Percentiles rank a stretch among this genome's conserved stretches.
Evolutionary conservation across 2,329 filamentous ascomycete genomes (phyloP).

Genomic region (Colletotrichum eremochloae): DNA sequence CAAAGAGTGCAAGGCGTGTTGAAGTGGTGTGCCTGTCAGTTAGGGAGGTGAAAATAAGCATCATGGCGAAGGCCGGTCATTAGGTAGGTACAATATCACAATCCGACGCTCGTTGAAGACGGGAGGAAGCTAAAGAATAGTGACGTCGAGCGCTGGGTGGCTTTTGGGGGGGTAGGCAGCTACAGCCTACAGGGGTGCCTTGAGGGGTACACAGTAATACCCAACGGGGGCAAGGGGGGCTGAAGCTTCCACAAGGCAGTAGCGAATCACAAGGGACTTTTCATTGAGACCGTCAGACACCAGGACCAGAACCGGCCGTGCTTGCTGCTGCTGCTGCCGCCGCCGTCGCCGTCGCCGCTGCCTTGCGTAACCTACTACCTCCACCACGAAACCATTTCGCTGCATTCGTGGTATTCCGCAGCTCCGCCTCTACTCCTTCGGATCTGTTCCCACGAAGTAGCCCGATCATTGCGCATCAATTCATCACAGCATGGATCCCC

Average conservation of each 20-base stretch:
- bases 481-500: slow-evolving; percentile 57
- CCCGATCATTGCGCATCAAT: background rate
- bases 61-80: background rate
- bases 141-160: slow-evolving; percentile 13
- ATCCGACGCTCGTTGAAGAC: background rate
- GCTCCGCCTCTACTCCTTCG: slow-evolving; percentile 6
- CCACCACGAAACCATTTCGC: slow-evolving; percentile 24
- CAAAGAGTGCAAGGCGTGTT: background rate
- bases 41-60: too few relatives aligned
- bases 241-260: slow-evolving; percentile 28
- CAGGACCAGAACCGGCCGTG: slow-evolving; percentile 33
- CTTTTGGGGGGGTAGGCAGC: background rate
- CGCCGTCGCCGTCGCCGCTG: background rate
- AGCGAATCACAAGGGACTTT: slow-evolving; percentile 35
- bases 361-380: slow-evolving; percentile 16
- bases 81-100: background rate
- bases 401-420: slow-evolving; percentile 4
- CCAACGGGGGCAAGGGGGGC: slow-evolving; percentile 21
- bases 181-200: slow-evolving; percentile 17
- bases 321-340: slow-evolving; percentile 10
- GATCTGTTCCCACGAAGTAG: slow-evolving; percentile 13
- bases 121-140: background rate
- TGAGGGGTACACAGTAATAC: background rate
- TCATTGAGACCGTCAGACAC: slow-evolving; percentile 20
- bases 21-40: too few relatives aligned